Conservation (phyloP, 2,329 filamentous ascomycete species). For the Aspergillus bombycis region DNA sequence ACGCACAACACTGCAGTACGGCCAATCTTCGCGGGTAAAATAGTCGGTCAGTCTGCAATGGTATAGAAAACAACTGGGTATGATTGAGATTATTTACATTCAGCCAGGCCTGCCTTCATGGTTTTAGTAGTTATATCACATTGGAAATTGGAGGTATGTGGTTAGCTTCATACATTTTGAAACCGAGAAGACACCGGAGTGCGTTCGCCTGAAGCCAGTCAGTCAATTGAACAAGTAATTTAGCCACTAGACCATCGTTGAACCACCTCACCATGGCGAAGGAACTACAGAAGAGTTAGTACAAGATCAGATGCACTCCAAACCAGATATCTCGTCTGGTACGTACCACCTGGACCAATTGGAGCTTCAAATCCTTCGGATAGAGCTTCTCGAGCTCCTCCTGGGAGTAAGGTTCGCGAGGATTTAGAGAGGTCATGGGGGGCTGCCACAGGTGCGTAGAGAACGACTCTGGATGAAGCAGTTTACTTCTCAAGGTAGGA, state of each 20-base stretch:
- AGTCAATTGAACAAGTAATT: slow-evolving; percentile 2
- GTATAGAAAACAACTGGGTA: neutral
- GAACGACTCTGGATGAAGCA: neutral
- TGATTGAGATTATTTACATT: slow-evolving; percentile 42
- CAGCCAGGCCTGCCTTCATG: slow-evolving; percentile 51
- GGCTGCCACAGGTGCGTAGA: neutral
- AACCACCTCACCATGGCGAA: slow-evolving; percentile 68
- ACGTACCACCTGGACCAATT: slow-evolving; percentile 81
- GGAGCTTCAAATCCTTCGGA: slow-evolving; percentile 76
- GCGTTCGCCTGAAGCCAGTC: slow-evolving; percentile 60
- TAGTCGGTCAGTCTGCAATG: slow-evolving; percentile 3
- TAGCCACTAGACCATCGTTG: neutral
- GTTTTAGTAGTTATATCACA: slow-evolving; percentile 23
- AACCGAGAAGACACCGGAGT: slow-evolving; percentile 89
- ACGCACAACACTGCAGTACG: slow-evolving; percentile 80
- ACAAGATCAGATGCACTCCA: slow-evolving; percentile 1
- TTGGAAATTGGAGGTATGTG: neutral
- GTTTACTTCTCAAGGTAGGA: neutral
- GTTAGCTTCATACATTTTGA: slow-evolving; percentile 61
- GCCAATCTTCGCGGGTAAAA: slow-evolving; percentile 64
- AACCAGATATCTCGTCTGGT: neutral
- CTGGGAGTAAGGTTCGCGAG: slow-evolving; percentile 74
- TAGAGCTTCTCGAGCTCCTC: slow-evolving; percentile 83
- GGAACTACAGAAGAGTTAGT: slow-evolving; percentile 50
- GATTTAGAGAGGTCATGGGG: slow-evolving; percentile 76